Evolutionary conservation across 768 basidiomycete species (phyloP).

Genomic region (Xanthoconium stramineum): DNA sequence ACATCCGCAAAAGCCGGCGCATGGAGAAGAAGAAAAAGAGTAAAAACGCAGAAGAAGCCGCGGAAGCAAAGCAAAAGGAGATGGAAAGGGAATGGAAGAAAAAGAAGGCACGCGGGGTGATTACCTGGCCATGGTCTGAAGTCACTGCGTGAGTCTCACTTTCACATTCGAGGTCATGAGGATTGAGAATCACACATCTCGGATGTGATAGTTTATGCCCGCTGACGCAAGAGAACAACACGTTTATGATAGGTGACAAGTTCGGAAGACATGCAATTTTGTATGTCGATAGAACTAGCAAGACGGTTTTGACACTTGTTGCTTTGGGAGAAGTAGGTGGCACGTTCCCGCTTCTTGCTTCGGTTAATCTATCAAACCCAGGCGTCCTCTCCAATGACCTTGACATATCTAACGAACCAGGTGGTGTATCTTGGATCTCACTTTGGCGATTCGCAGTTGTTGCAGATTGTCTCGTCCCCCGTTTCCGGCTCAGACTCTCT

Average conservation of each 20-base stretch:
- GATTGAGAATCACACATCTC: background rate
- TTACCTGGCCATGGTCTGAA: constrained; percentile 77
- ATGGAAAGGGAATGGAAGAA: constrained; percentile 50
- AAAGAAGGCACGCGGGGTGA: constrained; percentile 50
- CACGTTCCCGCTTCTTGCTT: background rate
- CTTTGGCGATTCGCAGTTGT: constrained; percentile 73
- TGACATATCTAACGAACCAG: constrained; percentile 72
- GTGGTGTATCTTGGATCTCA: constrained; percentile 79
- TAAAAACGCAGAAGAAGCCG: constrained; percentile 38
- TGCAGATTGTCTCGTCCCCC: constrained; percentile 53
- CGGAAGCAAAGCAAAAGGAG: constrained; percentile 55
- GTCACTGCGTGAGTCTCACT: constrained; percentile 56
- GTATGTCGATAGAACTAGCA: constrained; percentile 44
- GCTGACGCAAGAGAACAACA: constrained; percentile 43
- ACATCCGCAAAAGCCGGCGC: constrained; percentile 52
- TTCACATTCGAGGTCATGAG: background rate
- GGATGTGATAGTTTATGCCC: constrained; percentile 44
- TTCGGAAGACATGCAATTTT: constrained; percentile 71
- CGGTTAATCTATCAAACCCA: constrained; percentile 25
- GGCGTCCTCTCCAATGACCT: constrained; percentile 67
- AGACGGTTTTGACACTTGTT: constrained; percentile 44
- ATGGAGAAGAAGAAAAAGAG: constrained; percentile 51
- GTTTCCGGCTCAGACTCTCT: constrained; percentile 37
- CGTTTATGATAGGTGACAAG: constrained; percentile 63
- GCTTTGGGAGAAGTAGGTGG: constrained; percentile 68